Base-by-base conservation (phyloP, 2,329 filamentous ascomycete genomes). In the Nigrospora sphaerica region DNA sequence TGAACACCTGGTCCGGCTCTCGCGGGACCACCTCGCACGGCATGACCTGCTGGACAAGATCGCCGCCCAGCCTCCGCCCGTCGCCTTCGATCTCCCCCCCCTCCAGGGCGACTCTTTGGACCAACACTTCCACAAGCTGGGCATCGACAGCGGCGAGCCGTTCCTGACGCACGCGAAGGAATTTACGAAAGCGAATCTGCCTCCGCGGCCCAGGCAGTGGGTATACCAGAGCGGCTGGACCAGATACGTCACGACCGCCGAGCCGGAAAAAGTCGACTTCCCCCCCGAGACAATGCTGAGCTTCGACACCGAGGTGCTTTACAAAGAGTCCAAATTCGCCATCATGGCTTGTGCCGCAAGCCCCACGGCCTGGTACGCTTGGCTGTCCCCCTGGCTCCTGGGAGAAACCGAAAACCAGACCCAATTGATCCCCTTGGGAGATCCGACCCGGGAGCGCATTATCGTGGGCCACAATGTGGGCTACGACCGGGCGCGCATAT, bases 291-390 rank as follows among this genome's bases (percentile, higher is more conserved):
- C 78, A 4, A 84, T 92, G 75, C 72, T 97, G 46, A 91, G 86
- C 34, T 98, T 98, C 57, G 93, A 98, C 66, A 95, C 91, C 1
- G 93, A 98, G 66, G 91, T 96, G 40, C 84, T 98, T 85, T 98
- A 85, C 79, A 95, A 95, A 62, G 82, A 93, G 61, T 92, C 85
- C 54, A 84, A 86, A 0, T 98, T 89, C 64, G 90, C 95, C 1
- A 89, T 95, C 47, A 97, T 98, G 89, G 93, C 95, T 18, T 97
- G 92, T 62, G 93, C 95, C 13, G 87, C 84, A 16, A 90, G 90
- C 55, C 84, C 88, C 1, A 91, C 83, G 3, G 84, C 90, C 31
- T 98, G 95, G 95, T 98, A 98, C 69, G 88, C 85, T 1, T 98
- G 93, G 93, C 67, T 98, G 45, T 98, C 93, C 12, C 93, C 93